phyloP scores from a whole-genome alignment of 2,329 filamentous ascomycete genomes.

The Aspergillus pseudoterreus region DNA sequence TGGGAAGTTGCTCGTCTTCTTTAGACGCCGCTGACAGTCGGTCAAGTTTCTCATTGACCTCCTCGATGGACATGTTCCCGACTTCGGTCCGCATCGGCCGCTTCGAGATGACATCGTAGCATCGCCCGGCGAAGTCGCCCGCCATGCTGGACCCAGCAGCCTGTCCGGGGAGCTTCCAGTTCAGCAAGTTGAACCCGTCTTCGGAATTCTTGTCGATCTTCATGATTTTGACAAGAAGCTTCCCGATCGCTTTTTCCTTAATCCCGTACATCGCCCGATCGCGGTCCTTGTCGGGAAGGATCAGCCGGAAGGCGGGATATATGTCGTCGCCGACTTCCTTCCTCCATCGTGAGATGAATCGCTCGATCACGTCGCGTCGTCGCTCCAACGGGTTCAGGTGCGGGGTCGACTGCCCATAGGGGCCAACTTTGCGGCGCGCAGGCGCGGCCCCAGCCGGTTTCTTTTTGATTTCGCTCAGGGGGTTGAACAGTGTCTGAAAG shows the following conservation, averaged over 20 bases:
- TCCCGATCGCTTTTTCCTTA: constrained; percentile 88
- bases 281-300: constrained; percentile 87
- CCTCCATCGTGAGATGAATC: constrained; percentile 84
- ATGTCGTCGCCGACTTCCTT: constrained; percentile 87
- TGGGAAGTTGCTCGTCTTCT: constrained; percentile 77
- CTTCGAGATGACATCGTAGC: constrained; percentile 81
- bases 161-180: constrained; percentile 87
- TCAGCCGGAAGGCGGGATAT: constrained; percentile 86
- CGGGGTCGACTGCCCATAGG: constrained; percentile 45
- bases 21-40: constrained; percentile 69
- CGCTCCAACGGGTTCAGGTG: constrained; percentile 71
- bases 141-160: constrained; percentile 62
- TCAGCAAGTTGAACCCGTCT: constrained; percentile 77
- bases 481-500: constrained; percentile 75
- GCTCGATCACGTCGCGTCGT: constrained; percentile 73
- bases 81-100: constrained; percentile 69
- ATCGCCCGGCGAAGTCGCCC: constrained; percentile 88
- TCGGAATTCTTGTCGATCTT: constrained; percentile 89
- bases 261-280: constrained; percentile 90
- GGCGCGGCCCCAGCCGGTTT: constrained; percentile 55
- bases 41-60: constrained; percentile 85
- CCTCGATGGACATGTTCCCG: constrained; percentile 78
- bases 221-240: constrained; percentile 84
- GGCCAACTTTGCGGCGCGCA: constrained; percentile 57
- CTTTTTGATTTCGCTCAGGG: constrained; percentile 73